These are phyloP conservation scores for Bryopsis sp. DNA, from an alignment of 139 green algal genomes.

Conservation along the genomic window DNA sequence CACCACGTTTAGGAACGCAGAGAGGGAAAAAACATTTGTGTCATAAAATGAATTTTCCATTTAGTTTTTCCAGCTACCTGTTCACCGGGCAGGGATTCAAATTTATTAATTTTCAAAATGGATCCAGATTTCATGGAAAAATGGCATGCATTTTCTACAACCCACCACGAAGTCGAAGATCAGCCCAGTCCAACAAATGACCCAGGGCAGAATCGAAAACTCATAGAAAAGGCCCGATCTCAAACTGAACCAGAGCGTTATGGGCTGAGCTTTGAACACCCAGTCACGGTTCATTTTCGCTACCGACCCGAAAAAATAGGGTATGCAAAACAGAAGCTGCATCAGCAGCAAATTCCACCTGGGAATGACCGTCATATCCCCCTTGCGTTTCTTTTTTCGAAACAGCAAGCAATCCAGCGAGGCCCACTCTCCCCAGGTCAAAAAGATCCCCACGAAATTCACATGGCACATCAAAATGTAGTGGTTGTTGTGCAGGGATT, in stretches of 20 bases:
- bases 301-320: constrained; percentile 7
- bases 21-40: background rate
- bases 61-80: too few relatives aligned
- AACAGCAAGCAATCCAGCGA: constrained; percentile 9
- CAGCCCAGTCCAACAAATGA: constrained; percentile 7
- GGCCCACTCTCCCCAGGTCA: constrained; percentile 5
- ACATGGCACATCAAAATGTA: constrained; percentile 18
- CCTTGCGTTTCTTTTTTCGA: background rate
- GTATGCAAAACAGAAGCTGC: constrained; percentile 11
- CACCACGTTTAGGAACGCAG: too few relatives aligned
- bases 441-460: constrained; percentile 7
- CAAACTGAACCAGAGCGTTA: constrained; percentile 3
- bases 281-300: constrained; percentile 16
- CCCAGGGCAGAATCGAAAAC: constrained; percentile 2
- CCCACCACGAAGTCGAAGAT: background rate
- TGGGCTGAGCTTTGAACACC: constrained; percentile 9
- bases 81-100: too few relatives aligned
- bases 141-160: background rate
- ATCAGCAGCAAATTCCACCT: constrained; percentile 11
- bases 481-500: constrained; percentile 11
- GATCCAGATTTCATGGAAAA: too few relatives aligned
- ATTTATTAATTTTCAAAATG: too few relatives aligned
- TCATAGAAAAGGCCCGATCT: background rate
- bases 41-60: too few relatives aligned
- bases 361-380: background rate